These are phyloP conservation scores for Ganoderma resinaceum DNA, from an alignment of 1,284 basidiomycete genomes.

Conservation along the genomic window DNA sequence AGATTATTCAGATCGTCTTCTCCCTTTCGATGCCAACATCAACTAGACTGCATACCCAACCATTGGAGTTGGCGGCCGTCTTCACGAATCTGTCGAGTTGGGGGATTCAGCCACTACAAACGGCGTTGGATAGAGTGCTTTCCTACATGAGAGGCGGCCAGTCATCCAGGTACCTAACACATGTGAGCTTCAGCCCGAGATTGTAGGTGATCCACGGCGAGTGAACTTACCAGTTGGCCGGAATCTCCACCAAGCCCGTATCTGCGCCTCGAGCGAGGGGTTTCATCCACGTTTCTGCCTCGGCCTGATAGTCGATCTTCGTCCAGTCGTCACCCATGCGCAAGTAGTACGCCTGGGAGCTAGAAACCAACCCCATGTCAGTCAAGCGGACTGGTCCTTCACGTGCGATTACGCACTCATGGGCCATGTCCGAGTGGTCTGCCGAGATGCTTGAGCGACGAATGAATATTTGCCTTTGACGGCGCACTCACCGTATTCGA, in stretches of 20 bases:
- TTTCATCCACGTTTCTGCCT: slow-evolving; percentile 79
- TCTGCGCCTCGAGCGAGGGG: slow-evolving; percentile 69
- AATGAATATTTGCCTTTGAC: background rate
- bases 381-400: background rate
- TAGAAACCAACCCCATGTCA: slow-evolving; percentile 36
- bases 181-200: background rate
- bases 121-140: background rate
- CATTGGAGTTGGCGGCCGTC: slow-evolving; percentile 18
- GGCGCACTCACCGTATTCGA: slow-evolving; percentile 67
- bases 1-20: background rate
- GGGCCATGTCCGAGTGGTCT: slow-evolving; percentile 75
- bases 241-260: slow-evolving; percentile 77
- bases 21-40: too few relatives aligned
- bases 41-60: slow-evolving; percentile 19
- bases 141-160: slow-evolving; percentile 61
- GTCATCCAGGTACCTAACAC: slow-evolving; percentile 64
- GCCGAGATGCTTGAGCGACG: background rate
- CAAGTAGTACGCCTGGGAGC: slow-evolving; percentile 76
- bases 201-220: too few relatives aligned
- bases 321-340: slow-evolving; percentile 76
- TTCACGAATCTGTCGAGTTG: slow-evolving; percentile 11
- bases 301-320: slow-evolving; percentile 71
- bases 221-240: slow-evolving; percentile 63
- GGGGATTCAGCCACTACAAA: background rate
- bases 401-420: slow-evolving; percentile 49